phyloP scores from a whole-genome alignment of 2,329 filamentous ascomycete species.

The Stylonectria norvegica region DNA sequence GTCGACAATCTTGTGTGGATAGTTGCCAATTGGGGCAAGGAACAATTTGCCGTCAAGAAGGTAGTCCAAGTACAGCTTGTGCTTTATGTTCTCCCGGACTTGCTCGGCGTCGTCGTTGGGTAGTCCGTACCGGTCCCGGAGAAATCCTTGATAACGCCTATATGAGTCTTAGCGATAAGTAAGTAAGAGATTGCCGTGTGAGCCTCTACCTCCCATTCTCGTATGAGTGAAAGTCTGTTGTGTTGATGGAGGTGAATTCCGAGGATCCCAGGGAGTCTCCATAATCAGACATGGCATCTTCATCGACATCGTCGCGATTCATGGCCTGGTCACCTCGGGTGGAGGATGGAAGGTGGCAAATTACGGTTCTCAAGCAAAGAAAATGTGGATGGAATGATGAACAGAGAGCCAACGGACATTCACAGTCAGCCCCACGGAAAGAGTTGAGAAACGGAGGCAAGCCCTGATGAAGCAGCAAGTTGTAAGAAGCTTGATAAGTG shows the following conservation, averaged over 20 bases:
- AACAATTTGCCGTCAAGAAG: slow-evolving; percentile 41
- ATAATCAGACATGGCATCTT: slow-evolving; percentile 40
- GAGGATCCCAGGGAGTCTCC: slow-evolving; percentile 35
- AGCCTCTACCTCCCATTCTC: slow-evolving; percentile 35
- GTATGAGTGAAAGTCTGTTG: slow-evolving; percentile 32
- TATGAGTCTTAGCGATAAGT: slow-evolving; percentile 9
- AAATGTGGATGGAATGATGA: too few relatives aligned
- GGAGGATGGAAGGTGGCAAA: slow-evolving; percentile 2
- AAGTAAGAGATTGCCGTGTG: neutral
- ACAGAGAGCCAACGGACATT: slow-evolving; percentile 18
- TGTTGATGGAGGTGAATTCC: slow-evolving; percentile 40
- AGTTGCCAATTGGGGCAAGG: slow-evolving; percentile 41
- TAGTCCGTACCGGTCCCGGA: slow-evolving; percentile 45
- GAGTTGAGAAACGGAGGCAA: slow-evolving; percentile 4
- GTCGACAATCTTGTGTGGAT: slow-evolving; percentile 49
- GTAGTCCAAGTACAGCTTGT: slow-evolving; percentile 46
- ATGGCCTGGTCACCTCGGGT: slow-evolving; percentile 15
- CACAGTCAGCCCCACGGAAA: slow-evolving; percentile 8
- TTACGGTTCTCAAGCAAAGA: neutral
- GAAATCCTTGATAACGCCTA: slow-evolving; percentile 49
- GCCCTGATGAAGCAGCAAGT: slow-evolving; percentile 1
- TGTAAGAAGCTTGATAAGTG: slow-evolving; percentile 8
- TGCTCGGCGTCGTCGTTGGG: slow-evolving; percentile 53
- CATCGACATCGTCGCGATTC: slow-evolving; percentile 24
- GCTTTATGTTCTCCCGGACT: slow-evolving; percentile 47